A percentile compares a stretch with the other conserved stretches of the same genome.
Evolutionary conservation across 2,329 filamentous ascomycete species (phyloP).

Genomic region (Drechslerella dactyloides): DNA sequence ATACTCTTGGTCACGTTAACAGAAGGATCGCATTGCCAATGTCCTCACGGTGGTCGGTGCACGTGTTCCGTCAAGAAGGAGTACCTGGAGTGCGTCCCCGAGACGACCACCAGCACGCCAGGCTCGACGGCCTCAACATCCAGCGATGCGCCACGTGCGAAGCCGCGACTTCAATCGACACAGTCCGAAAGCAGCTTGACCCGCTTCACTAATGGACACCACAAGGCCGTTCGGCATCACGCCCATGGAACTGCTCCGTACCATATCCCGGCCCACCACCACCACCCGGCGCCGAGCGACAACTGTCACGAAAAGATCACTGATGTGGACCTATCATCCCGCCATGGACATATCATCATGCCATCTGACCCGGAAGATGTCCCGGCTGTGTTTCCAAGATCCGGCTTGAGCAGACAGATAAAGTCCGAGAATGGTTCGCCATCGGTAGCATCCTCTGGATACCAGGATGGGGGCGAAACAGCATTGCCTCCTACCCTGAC

Average conservation of each 20-base stretch:
- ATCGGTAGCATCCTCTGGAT: constrained; percentile 51
- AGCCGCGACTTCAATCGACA: constrained; percentile 68
- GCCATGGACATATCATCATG: constrained; percentile 49
- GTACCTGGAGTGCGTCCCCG: constrained; percentile 68
- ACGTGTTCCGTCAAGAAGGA: constrained; percentile 71
- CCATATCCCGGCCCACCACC: constrained; percentile 64
- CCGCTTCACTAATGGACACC: constrained; percentile 69
- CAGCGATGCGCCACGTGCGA: constrained; percentile 58
- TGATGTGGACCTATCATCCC: constrained; percentile 41
- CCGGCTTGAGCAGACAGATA: constrained; percentile 59
- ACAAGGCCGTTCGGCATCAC: constrained; percentile 68
- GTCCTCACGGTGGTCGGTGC: constrained; percentile 72
- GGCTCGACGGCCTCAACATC: constrained; percentile 57
- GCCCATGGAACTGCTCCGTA: constrained; percentile 70
- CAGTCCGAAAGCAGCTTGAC: constrained; percentile 67
- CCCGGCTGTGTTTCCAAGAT: constrained; percentile 60
- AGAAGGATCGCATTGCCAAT: constrained; percentile 70
- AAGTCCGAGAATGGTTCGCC: constrained; percentile 57
- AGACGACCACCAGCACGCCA: constrained; percentile 67
- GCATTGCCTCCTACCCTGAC: constrained; percentile 67
- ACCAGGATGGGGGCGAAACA: constrained; percentile 58
- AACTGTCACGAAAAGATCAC: constrained; percentile 60
- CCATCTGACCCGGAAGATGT: constrained; percentile 55
- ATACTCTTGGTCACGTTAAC: constrained; percentile 27
- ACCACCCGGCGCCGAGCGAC: constrained; percentile 65